Evolutionary conservation across 2,329 filamentous ascomycete genomes (phyloP).

Genomic region (Penicillium sp.): DNA sequence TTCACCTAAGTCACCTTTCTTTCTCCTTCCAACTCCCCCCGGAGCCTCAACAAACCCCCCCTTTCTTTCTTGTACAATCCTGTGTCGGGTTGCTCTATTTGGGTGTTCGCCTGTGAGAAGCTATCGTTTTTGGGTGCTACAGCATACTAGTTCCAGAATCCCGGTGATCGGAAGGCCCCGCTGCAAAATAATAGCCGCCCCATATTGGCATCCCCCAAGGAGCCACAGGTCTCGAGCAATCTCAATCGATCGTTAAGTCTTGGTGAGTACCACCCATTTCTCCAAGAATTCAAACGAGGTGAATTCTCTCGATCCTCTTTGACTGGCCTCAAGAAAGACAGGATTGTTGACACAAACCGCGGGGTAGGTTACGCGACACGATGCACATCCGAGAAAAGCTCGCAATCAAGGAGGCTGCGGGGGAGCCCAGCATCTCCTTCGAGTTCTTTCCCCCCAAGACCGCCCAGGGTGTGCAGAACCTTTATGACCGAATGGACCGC

Average conservation of each 20-base stretch:
- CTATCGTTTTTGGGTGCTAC: conserved; percentile 15
- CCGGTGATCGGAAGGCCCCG: conserved; percentile 22
- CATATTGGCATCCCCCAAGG: conserved; percentile 17
- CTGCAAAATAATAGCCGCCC: conserved; percentile 18
- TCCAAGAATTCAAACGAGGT: background rate
- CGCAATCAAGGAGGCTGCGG: conserved; percentile 74
- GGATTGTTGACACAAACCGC: conserved; percentile 9
- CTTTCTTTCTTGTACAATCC: conserved; percentile 10
- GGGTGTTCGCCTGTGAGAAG: background rate
- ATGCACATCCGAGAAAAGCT: conserved; percentile 98
- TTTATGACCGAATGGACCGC: conserved; percentile 99
- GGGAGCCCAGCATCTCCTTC: conserved; percentile 92
- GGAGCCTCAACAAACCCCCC: conserved; percentile 15
- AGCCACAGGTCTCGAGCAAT: conserved; percentile 17
- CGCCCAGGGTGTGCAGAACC: conserved; percentile 84
- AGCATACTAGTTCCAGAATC: conserved; percentile 22
- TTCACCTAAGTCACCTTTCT: conserved; percentile 6
- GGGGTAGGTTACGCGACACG: conserved; percentile 43
- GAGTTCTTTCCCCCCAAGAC: conserved; percentile 99
- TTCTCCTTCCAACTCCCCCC: conserved; percentile 17
- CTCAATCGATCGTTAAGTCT: conserved; percentile 7
- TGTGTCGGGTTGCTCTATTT: conserved; percentile 11
- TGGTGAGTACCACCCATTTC: conserved; percentile 7
- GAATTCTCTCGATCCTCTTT: background rate
- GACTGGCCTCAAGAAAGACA: background rate